phyloP scores from a whole-genome alignment of 257 asterid genomes.

The Nicotiana otophora region DNA sequence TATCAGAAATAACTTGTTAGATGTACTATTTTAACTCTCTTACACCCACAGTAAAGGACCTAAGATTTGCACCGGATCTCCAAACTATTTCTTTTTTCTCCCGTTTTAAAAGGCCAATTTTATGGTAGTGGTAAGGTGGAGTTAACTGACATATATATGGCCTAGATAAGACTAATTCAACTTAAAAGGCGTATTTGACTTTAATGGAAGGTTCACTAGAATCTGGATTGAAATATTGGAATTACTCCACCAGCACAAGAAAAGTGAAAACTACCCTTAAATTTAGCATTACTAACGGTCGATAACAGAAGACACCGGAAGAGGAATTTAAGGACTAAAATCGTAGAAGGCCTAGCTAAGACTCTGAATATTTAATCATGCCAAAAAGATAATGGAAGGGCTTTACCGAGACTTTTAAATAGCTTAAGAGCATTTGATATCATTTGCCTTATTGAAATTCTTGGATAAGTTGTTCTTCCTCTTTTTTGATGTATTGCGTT shows the following conservation, averaged over 20 bases:
- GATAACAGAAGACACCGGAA: background rate
- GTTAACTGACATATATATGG: background rate
- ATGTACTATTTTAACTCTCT: background rate
- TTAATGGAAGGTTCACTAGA: background rate
- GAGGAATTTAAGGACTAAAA: background rate
- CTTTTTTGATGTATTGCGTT: background rate
- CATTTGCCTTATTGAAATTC: background rate
- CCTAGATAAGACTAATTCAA: background rate
- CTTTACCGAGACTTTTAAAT: background rate
- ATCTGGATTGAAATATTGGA: background rate
- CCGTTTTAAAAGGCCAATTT: background rate
- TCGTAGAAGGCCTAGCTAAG: background rate
- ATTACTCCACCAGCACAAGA: slow-evolving; percentile 5
- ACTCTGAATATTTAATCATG: background rate
- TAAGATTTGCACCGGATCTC: background rate
- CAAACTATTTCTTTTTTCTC: background rate
- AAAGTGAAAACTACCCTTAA: background rate
- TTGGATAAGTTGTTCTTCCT: background rate
- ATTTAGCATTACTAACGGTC: background rate
- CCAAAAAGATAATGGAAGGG: background rate
- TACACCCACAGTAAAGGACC: background rate
- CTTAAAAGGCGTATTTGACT: background rate
- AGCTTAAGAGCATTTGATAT: background rate
- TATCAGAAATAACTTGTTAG: background rate
- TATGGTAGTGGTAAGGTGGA: background rate